These are phyloP conservation scores for Claviceps sp. DNA, from an alignment of 2,329 filamentous ascomycete genomes.

Conservation along the genomic window DNA sequence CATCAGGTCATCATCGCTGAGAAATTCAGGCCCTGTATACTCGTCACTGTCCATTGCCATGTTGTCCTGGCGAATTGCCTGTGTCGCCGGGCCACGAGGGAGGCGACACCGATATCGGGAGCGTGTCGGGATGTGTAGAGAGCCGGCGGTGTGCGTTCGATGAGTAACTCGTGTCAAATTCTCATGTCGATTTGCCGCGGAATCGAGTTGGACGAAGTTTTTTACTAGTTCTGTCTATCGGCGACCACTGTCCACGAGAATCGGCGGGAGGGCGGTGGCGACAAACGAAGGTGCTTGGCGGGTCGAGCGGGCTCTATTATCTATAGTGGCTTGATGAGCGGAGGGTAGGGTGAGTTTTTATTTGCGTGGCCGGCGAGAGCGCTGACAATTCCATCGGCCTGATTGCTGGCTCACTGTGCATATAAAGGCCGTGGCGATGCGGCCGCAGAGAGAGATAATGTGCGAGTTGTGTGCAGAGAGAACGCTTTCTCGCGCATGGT, in stretches of 20 bases:
- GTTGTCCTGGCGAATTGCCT: neutral
- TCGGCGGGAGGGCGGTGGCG: neutral
- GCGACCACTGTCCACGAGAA: neutral
- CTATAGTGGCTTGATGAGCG: neutral
- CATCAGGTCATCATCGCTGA: conserved; percentile 21
- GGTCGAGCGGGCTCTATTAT: neutral
- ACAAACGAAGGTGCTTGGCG: neutral
- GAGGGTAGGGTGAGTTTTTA: neutral
- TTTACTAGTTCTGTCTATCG: neutral
- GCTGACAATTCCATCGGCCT: neutral
- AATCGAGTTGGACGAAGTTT: neutral
- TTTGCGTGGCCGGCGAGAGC: neutral
- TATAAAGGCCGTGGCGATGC: too few species aligned
- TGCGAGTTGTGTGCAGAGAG: too few species aligned
- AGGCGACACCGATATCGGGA: neutral
- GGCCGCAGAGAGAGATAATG: too few species aligned
- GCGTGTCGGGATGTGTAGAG: neutral
- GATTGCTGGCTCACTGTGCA: too few species aligned
- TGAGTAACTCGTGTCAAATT: neutral
- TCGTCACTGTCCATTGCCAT: conserved; percentile 10
- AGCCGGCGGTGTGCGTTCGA: neutral
- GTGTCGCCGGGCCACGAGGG: neutral
- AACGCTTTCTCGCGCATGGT: too few species aligned
- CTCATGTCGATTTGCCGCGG: neutral
- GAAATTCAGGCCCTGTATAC: conserved; percentile 6